These are phyloP conservation scores for Articulospora tetracladia DNA, from an alignment of 495 filamentous ascomycete species.

Conservation along the genomic window DNA sequence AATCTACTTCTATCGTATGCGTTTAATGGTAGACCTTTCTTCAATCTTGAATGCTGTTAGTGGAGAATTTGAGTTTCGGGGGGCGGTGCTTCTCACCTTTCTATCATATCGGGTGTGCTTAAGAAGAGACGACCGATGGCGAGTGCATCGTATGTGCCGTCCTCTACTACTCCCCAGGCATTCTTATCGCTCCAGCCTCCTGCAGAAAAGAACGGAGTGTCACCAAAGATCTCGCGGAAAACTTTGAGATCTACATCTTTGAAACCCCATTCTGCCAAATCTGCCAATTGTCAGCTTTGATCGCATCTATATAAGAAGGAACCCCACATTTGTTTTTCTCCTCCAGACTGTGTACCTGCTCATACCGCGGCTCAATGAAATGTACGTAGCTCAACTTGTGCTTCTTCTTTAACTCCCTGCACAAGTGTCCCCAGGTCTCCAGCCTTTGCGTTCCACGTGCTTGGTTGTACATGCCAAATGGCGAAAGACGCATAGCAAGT, in stretches of 20 bases:
- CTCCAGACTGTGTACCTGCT: conserved; percentile 41
- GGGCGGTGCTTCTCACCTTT: conserved; percentile 13
- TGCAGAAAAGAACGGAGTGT: conserved; percentile 44
- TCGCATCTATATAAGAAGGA: not conserved
- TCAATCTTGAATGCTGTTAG: conserved; percentile 32
- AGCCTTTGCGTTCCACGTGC: conserved; percentile 37
- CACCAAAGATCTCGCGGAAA: conserved; percentile 42
- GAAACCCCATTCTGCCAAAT: conserved; percentile 41
- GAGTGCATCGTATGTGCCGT: conserved; percentile 36
- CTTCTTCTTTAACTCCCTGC: conserved; percentile 42
- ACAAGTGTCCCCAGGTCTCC: conserved; percentile 47
- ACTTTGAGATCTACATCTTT: conserved; percentile 31
- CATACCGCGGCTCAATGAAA: conserved; percentile 51
- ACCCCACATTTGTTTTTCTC: conserved; percentile 39
- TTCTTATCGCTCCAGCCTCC: conserved; percentile 46
- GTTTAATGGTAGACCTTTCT: conserved; percentile 50
- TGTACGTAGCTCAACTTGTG: conserved; percentile 46
- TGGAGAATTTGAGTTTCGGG: not conserved
- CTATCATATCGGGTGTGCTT: conserved; percentile 19
- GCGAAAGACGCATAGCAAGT: conserved; percentile 22
- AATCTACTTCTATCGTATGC: conserved; percentile 56
- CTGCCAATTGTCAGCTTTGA: not conserved
- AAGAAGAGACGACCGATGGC: conserved; percentile 20
- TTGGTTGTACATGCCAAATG: conserved; percentile 49
- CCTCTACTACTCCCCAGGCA: conserved; percentile 40